A percentile compares a stretch with the other conserved stretches of the same genome.
These are phyloP conservation scores for Venturiaceae sp. DNA, from an alignment of 2,329 filamentous ascomycete genomes.

Conservation along the genomic window DNA sequence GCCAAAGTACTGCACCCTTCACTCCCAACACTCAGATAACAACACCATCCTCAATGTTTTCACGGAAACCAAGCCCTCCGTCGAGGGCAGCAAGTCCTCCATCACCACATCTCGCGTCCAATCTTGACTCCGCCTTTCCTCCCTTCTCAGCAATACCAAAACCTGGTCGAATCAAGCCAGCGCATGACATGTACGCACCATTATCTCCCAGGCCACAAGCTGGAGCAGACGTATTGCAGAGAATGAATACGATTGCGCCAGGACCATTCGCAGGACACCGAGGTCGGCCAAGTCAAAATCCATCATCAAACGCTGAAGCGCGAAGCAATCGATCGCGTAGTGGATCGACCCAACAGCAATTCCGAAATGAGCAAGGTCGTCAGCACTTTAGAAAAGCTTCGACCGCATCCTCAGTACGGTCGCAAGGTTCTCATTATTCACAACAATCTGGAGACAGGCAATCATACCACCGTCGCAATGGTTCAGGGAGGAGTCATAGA, in stretches of 20 bases:
- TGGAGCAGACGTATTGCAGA: conserved; percentile 38
- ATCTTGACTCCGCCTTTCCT: conserved; percentile 43
- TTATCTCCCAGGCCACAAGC: conserved; percentile 22
- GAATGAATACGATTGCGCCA: conserved; percentile 56
- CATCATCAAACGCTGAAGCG: conserved; percentile 12
- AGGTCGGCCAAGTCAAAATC: conserved; percentile 17
- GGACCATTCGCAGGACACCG: conserved; percentile 51
- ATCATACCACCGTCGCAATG: background rate
- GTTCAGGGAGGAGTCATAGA: conserved; percentile 9
- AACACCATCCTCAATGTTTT: conserved; percentile 8
- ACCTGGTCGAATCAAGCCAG: conserved; percentile 11
- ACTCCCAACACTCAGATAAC: conserved; percentile 13
- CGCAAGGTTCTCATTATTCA: background rate
- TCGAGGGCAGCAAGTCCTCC: conserved; percentile 21
- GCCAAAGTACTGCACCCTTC: conserved; percentile 22
- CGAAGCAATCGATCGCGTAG: background rate
- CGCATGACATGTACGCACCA: conserved; percentile 12
- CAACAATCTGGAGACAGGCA: background rate
- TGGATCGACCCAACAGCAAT: conserved; percentile 19
- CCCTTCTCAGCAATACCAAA: conserved; percentile 35
- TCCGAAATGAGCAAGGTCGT: conserved; percentile 23
- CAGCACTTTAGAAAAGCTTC: conserved; percentile 6
- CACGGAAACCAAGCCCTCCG: background rate
- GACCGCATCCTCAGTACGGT: background rate
- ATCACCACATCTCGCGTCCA: conserved; percentile 21